A percentile compares a stretch with the other conserved stretches of the same genome.
Evolutionary conservation across 179 eudicot genomes (phyloP).

Genomic region (Actinidia arguta): DNA sequence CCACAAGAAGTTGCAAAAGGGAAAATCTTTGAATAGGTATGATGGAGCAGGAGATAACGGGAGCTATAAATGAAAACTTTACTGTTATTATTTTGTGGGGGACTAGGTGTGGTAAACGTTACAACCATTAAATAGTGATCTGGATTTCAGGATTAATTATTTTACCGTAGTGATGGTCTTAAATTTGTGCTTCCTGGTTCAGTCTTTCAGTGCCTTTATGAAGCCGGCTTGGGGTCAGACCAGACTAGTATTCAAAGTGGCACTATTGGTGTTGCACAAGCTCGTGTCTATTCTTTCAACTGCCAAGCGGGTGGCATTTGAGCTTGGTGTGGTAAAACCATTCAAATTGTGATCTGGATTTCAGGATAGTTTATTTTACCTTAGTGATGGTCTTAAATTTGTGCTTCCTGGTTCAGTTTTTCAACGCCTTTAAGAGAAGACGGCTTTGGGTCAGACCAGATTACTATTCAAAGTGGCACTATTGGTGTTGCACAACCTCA

Average conservation of each 20-base stretch:
- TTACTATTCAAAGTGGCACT: too few species aligned
- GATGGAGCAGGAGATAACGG: constrained; percentile 99
- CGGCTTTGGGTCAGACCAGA: too few species aligned
- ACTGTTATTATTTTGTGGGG: constrained; percentile 67
- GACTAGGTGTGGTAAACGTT: constrained; percentile 95
- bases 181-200: constrained; percentile 4
- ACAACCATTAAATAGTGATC: constrained; percentile 33
- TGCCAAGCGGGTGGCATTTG: too few species aligned
- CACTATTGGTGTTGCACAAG: too few species aligned
- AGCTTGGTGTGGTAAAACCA: constrained; percentile 58
- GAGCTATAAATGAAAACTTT: constrained; percentile 75
- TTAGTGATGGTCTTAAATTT: not conserved
- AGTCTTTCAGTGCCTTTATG: constrained; percentile 69
- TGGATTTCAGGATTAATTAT: constrained; percentile 5
- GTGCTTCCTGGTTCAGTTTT: constrained; percentile 16
- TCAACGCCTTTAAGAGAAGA: constrained; percentile 67
- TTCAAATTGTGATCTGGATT: not conserved
- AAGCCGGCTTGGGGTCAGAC: too few species aligned
- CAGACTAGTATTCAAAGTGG: too few species aligned
- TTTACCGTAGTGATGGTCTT: not conserved
- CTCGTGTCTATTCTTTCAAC: too few species aligned
- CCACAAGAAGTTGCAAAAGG: constrained; percentile 71
- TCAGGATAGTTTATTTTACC: not conserved
- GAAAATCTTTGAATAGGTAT: constrained; percentile 79
- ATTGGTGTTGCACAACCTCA: too few species aligned